Percentiles rank a stretch among this genome's conserved stretches.
Evolutionary conservation across 768 basidiomycete genomes (phyloP).

Genomic region (Tricholoma sp.): DNA sequence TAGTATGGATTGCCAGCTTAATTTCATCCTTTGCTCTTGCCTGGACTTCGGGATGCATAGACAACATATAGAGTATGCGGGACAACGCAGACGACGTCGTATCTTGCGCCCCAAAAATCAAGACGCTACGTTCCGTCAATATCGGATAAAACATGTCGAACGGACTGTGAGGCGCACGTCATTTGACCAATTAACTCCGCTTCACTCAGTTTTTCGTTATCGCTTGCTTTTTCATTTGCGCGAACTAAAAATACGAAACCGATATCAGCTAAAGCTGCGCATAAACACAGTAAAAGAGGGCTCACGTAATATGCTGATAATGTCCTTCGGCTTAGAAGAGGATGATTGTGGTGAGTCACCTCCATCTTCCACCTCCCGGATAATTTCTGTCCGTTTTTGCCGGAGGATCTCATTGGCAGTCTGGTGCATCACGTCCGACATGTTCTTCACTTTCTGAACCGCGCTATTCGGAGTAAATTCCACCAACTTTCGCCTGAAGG

Average conservation of each 20-base stretch:
- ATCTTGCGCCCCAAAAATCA: slow-evolving; percentile 48
- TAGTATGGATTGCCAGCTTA: slow-evolving; percentile 15
- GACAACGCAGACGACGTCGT: slow-evolving; percentile 43
- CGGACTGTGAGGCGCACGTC: slow-evolving; percentile 29
- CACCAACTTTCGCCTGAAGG: slow-evolving; percentile 38
- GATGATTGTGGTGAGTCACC: slow-evolving; percentile 13
- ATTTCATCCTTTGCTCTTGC: slow-evolving; percentile 32
- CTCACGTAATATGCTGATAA: slow-evolving; percentile 47
- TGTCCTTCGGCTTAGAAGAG: slow-evolving; percentile 32
- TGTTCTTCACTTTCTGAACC: slow-evolving; percentile 37
- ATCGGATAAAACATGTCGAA: neutral
- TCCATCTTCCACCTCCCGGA: slow-evolving; percentile 15
- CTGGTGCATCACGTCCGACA: slow-evolving; percentile 45
- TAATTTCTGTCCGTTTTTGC: slow-evolving; percentile 27
- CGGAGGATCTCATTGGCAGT: slow-evolving; percentile 36
- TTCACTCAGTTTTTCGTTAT: slow-evolving; percentile 34
- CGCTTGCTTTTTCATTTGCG: slow-evolving; percentile 32
- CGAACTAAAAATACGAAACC: slow-evolving; percentile 19
- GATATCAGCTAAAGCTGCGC: slow-evolving; percentile 1
- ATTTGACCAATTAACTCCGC: slow-evolving; percentile 43
- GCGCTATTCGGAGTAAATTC: slow-evolving; percentile 33
- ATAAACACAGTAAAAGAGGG: neutral
- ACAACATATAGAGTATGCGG: slow-evolving; percentile 35
- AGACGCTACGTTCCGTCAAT: slow-evolving; percentile 25
- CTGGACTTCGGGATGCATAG: slow-evolving; percentile 35